These are phyloP conservation scores for Nymphaea colorata DNA, from an alignment of 164 flowering plant genomes.

Conservation along the genomic window DNA sequence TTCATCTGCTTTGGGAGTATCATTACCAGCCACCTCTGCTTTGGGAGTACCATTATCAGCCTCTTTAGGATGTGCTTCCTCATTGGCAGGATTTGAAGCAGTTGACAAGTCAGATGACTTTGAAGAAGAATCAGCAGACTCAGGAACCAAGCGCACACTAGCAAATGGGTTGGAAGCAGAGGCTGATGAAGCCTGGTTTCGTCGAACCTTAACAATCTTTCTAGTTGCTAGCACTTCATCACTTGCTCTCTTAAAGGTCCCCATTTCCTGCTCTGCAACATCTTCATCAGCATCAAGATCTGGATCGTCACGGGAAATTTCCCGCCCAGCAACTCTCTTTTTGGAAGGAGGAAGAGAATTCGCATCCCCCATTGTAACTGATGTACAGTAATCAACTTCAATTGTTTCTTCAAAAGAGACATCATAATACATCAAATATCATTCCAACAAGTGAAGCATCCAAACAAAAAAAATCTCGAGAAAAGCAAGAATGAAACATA, in stretches of 20 bases:
- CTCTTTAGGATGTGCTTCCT: conserved; percentile 6
- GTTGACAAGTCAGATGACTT: background rate
- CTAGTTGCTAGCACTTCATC: conserved; percentile 82
- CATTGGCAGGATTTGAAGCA: background rate
- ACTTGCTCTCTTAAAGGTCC: conserved; percentile 82
- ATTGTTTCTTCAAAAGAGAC: too few species aligned
- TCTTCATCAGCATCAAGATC: conserved; percentile 82
- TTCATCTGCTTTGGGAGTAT: conserved; percentile 16
- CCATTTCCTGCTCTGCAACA: conserved; percentile 45
- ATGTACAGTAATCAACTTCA: background rate
- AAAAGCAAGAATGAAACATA: too few species aligned
- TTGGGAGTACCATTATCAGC: background rate
- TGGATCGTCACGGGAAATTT: conserved; percentile 68
- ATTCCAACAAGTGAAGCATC: too few species aligned
- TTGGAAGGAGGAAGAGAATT: conserved; percentile 56
- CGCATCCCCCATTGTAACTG: conserved; percentile 55
- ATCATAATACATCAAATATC: too few species aligned
- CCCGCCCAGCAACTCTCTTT: conserved; percentile 84
- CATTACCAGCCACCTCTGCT: background rate
- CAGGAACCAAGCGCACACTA: conserved; percentile 45
- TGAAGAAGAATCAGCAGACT: background rate
- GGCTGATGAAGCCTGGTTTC: conserved; percentile 27
- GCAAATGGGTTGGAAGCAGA: conserved; percentile 85
- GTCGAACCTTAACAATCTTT: conserved; percentile 86
- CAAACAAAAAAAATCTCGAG: too few species aligned